Base-by-base conservation (phyloP, 2,329 filamentous ascomycete genomes). In the Diaporthe amygdali region DNA sequence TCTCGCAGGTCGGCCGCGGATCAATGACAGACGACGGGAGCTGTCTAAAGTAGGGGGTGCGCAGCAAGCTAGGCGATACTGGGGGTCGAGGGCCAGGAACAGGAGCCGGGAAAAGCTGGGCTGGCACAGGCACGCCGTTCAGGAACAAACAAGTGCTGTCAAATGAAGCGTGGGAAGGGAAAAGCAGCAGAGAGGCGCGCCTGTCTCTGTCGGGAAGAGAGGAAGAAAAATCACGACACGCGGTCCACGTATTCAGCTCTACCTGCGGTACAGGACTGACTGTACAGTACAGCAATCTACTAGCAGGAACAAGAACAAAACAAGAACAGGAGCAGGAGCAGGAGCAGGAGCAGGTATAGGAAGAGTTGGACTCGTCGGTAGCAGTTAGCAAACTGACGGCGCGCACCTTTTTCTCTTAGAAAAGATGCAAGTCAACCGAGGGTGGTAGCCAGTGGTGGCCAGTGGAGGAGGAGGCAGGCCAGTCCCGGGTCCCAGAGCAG, bases 81-180 rank as follows among this genome's bases (percentile, higher is more conserved):
- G 39, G 20, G 14, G 59, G 41, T 49, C 59, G 59, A 64, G 25
- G 39, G 46, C 39, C 25, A 39, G 27, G 30, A 10, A 34, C 30
- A 14, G 20, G 49, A 32, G 27, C 44, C 8, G 32, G 25, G 7
- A 27, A n/a, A 37, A 44, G n/a, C 44, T 17, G 30, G 59, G 44
- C 44, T 64, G 59, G 59, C 59, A 63, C 59, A 34, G 41, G 59
- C 59, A 64, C 17, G 59, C 59, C 59, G 59, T 64, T 49, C 59
- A 46, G 17, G 59, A 64, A 64, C 59, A 49, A 64, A 49, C 59
- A 64, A 37, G 20, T 49, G 59, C 44, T 49, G 59, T 49, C 59
- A 64, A 64, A 64, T 64, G 59, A 64, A 37, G 59, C 59, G 59
- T 64, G 59, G 30, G 37, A 27, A 64, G 41, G 59, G 25, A 64